Evolutionary conservation across 306 rosid genomes (phyloP).

Genomic region (Casuarina cunninghamiana): DNA sequence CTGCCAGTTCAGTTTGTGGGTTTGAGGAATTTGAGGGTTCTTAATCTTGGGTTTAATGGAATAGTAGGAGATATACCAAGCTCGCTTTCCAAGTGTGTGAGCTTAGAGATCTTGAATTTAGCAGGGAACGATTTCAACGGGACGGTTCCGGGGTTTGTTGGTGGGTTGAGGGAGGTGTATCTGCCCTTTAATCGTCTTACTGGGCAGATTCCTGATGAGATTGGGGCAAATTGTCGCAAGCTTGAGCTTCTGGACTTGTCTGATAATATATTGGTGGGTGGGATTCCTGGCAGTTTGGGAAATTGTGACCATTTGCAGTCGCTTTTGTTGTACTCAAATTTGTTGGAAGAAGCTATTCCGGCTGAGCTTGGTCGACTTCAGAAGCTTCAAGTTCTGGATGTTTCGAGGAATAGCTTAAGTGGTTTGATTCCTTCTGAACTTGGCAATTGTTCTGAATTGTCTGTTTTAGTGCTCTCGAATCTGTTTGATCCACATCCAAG

Average conservation of each 20-base stretch:
- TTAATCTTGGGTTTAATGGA: conserved; percentile 75
- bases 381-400: conserved; percentile 69
- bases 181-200: conserved; percentile 57
- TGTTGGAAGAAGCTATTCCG: conserved; percentile 71
- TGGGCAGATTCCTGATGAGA: conserved; percentile 61
- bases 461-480: conserved; percentile 78
- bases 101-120: conserved; percentile 70
- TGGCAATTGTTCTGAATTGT: conserved; percentile 63
- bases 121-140: conserved; percentile 71
- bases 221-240: conserved; percentile 67
- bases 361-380: conserved; percentile 57
- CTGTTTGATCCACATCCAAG: conserved; percentile 48
- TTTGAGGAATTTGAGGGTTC: conserved; percentile 51
- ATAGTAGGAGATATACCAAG: conserved; percentile 65
- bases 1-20: conserved; percentile 39
- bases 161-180: conserved; percentile 60
- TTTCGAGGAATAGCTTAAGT: conserved; percentile 80
- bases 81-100: conserved; percentile 33
- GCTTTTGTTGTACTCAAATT: conserved; percentile 65
- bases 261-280: conserved; percentile 52
- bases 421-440: conserved; percentile 61
- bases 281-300: conserved; percentile 71
- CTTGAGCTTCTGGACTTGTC: conserved; percentile 91
- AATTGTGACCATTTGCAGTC: conserved; percentile 60
- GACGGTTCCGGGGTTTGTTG: conserved; percentile 64